Conservation (phyloP, 23 red algal species). For the Pyropia haitanensis region DNA sequence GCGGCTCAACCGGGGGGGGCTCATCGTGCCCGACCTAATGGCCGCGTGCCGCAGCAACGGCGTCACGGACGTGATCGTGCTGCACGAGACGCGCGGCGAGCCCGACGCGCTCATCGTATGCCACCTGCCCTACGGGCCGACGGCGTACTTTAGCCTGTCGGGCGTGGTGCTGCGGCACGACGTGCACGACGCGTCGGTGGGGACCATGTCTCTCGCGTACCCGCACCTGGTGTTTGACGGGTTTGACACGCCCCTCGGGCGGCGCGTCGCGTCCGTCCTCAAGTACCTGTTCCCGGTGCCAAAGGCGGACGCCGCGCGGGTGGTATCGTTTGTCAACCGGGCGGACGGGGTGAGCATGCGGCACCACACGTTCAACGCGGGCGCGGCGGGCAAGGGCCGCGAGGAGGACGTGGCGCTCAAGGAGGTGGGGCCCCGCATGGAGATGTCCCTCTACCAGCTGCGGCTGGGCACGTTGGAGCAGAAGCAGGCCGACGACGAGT, state of each 20-base stretch:
- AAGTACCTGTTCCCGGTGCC: conserved; percentile 78
- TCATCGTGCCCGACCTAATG: conserved; percentile 70
- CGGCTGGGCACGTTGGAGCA: conserved; percentile 84
- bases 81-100: conserved; percentile 82
- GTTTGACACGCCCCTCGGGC: conserved; percentile 56
- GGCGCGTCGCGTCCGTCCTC: conserved; percentile 56
- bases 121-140: conserved; percentile 88
- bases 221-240: conserved; percentile 89
- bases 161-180: conserved; percentile 98
- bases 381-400: neutral
- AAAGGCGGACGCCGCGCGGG: conserved; percentile 49
- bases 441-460: conserved; percentile 87
- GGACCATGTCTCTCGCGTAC: conserved; percentile 59
- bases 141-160: conserved; percentile 81
- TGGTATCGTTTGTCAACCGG: conserved; percentile 82
- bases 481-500: conserved; percentile 88
- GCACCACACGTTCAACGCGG: conserved; percentile 53
- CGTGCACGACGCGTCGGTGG: conserved; percentile 32
- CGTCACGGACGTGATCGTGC: conserved; percentile 70
- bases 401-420: conserved; percentile 46
- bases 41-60: conserved; percentile 40
- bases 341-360: conserved; percentile 63
- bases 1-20: conserved; percentile 83
- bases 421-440: conserved; percentile 93
- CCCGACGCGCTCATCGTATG: conserved; percentile 85